Conservation (phyloP, 2,329 filamentous ascomycete genomes). For the Nigrospora oryzae region DNA sequence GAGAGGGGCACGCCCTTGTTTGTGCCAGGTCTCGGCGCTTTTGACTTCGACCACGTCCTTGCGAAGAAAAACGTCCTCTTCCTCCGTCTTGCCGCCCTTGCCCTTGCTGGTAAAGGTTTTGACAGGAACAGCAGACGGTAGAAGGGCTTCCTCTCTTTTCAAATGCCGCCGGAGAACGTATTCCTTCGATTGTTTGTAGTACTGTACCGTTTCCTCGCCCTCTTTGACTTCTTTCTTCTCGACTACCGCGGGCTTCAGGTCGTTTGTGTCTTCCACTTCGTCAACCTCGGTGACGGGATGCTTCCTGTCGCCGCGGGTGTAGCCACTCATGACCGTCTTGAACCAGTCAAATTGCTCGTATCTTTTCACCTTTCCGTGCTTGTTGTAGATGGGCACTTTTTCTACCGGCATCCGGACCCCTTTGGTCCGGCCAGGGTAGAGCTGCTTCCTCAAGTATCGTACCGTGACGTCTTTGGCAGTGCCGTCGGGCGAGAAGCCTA, state of each 20-base stretch:
- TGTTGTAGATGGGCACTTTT: conserved; percentile 73
- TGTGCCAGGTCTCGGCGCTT: conserved; percentile 94
- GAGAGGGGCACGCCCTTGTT: conserved; percentile 75
- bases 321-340: conserved; percentile 67
- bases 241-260: conserved; percentile 63
- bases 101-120: conserved; percentile 66
- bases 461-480: conserved; percentile 93
- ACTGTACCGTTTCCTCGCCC: conserved; percentile 75
- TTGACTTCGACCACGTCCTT: conserved; percentile 78
- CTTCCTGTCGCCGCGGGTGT: conserved; percentile 41
- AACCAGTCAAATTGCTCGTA: conserved; percentile 87
- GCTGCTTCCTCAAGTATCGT: conserved; percentile 74
- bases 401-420: conserved; percentile 70
- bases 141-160: conserved; percentile 83
- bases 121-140: conserved; percentile 58
- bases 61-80: conserved; percentile 74
- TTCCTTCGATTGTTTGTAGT: conserved; percentile 78
- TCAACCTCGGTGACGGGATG: conserved; percentile 62
- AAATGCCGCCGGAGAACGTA: conserved; percentile 81
- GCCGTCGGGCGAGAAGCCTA: conserved; percentile 75
- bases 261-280: conserved; percentile 68
- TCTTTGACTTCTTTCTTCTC: conserved; percentile 67
- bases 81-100: conserved; percentile 64
- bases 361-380: conserved; percentile 65
- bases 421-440: conserved; percentile 84